Conservation (phyloP, 2,329 filamentous ascomycete genomes). For the Fusarium coicis region DNA sequence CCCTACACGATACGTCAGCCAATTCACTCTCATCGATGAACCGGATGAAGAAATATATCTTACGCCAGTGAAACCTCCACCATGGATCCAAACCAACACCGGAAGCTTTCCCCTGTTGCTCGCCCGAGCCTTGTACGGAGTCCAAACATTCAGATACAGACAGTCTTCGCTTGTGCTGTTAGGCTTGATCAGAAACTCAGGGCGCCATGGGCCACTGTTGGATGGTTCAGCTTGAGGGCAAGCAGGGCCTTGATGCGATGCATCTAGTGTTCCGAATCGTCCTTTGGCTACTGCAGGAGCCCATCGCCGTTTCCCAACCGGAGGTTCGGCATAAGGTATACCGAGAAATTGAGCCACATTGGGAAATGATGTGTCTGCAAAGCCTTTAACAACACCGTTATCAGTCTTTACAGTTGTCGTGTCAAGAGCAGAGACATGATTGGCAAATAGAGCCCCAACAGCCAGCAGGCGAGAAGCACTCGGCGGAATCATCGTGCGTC, state of each 20-base stretch:
- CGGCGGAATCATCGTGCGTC: background rate
- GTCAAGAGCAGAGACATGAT: background rate
- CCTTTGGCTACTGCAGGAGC: background rate
- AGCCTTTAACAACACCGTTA: conserved; percentile 1
- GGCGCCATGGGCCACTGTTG: background rate
- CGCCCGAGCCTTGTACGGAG: background rate
- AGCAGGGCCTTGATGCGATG: background rate
- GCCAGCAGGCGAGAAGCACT: background rate
- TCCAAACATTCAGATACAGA: conserved; percentile 3
- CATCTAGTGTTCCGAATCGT: background rate
- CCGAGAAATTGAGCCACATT: conserved; percentile 11
- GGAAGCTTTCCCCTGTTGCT: background rate
- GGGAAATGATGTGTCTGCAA: background rate
- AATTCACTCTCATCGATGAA: background rate
- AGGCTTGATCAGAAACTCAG: conserved; percentile 11
- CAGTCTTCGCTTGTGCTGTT: conserved; percentile 14
- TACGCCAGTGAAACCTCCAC: background rate
- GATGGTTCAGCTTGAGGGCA: conserved; percentile 11
- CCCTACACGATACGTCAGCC: background rate
- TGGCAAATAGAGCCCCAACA: background rate
- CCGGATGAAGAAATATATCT: background rate
- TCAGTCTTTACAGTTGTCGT: background rate
- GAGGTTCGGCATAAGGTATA: conserved; percentile 10
- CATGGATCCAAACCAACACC: conserved; percentile 9
- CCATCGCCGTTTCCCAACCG: background rate